phyloP scores from a whole-genome alignment of 2,329 filamentous ascomycete species.

The Phaeosphaeriaceae sp. region DNA sequence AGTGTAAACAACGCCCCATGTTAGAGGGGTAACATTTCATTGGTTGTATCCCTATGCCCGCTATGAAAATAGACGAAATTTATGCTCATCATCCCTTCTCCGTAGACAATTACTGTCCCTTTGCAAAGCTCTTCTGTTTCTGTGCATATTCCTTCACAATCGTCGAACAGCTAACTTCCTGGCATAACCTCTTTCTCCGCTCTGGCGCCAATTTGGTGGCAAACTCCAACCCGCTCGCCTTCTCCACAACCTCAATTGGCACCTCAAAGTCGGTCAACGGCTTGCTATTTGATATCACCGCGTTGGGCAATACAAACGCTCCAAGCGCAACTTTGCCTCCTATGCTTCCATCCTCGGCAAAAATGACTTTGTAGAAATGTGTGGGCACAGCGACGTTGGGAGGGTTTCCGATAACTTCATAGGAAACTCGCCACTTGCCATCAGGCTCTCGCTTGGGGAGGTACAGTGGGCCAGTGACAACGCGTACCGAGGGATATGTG shows the following conservation, averaged over 20 bases:
- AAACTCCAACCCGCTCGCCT: conserved; percentile 91
- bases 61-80: background rate
- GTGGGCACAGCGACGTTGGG: conserved; percentile 96
- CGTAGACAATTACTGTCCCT: conserved; percentile 15
- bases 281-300: conserved; percentile 84
- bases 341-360: conserved; percentile 78
- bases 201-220: conserved; percentile 75
- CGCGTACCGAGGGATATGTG: conserved; percentile 83
- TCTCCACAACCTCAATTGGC: conserved; percentile 88
- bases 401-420: conserved; percentile 93
- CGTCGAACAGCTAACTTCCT: conserved; percentile 83
- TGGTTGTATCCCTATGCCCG: background rate
- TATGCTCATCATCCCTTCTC: conserved; percentile 1
- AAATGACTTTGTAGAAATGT: conserved; percentile 99
- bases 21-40: background rate
- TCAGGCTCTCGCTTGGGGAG: conserved; percentile 86
- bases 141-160: conserved; percentile 80
- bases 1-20: background rate
- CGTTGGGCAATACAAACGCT: conserved; percentile 95
- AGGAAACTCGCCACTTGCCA: conserved; percentile 93
- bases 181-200: conserved; percentile 79
- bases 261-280: conserved; percentile 92
- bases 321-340: conserved; percentile 78
- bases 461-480: conserved; percentile 94
- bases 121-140: conserved; percentile 57